Base-by-base conservation (phyloP, 2,329 filamentous ascomycete species). In the Cercospora citrullina region DNA sequence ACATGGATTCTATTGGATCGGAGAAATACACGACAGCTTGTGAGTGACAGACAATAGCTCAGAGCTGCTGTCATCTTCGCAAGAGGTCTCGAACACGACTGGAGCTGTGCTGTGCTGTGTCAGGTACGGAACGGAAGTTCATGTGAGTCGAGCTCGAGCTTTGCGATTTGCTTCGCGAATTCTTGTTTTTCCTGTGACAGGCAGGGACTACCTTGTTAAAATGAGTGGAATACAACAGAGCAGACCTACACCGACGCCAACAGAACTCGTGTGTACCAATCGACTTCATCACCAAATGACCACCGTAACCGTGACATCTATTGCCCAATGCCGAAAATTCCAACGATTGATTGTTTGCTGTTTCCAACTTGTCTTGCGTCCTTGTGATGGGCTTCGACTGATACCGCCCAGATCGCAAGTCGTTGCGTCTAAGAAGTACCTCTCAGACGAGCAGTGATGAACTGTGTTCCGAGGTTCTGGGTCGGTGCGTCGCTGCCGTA, bases 391-490 rank as follows among this genome's bases (percentile, higher is more conserved):
- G 48, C 48, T 53, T 53, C 21, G 21, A 28, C 48, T 23, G 21
- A 53, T 28, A 28, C 48, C 48, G 28, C 14, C 55, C 53, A 31
- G 30, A 3, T 2, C 10, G 8, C 28, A 30, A 30, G 28, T 30
- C 8, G 28, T 30, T 30, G 1, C 28, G 1, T 16, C 14, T 6
- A 68, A 26, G 67, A 68, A 21, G 60, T 66, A 4, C 67, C 68
- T 28, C 45, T 48, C 28, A 74, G 58, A 63, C 68, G 63, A 14
- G 36, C 71, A 45, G 70, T 72, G 31, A 75, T 69, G 58, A 74
- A 79, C 5, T 64, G 69, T 1, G 70, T 69, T 21, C 77, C 78
- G 66, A 79, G 51, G 2, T 71, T 73, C 73, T 79, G 77, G 5
- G 76, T 77, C 5, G 66, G 48, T n/a, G 72, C 18, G 16, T 75